Conservation (phyloP, 176 grass and related monocot genomes). For the Avena sativa region DNA sequence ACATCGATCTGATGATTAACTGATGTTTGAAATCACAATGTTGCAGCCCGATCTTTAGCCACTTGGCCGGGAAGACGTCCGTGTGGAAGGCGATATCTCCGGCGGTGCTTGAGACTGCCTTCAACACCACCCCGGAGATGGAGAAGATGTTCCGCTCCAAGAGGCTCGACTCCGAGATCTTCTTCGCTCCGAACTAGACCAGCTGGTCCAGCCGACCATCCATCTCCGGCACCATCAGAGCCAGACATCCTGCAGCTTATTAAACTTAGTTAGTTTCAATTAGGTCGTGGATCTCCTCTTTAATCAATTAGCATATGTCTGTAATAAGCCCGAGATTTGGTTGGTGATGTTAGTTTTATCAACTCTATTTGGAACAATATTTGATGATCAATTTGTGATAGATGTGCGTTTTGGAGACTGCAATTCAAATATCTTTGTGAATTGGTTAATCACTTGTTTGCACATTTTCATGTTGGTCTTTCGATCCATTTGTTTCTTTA, state of each 20-base stretch:
- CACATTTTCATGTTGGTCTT: no score
- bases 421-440: not conserved
- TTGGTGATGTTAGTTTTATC: not conserved
- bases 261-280: not conserved
- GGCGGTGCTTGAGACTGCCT: not conserved
- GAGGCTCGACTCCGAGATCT: constrained; percentile 15
- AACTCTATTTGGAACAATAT: not conserved
- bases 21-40: no score
- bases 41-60: not conserved
- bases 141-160: constrained; percentile 26
- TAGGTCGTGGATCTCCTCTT: not conserved
- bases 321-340: not conserved
- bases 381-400: not conserved
- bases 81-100: not conserved
- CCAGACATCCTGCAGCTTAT: not conserved
- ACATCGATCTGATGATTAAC: no score
- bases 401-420: not conserved
- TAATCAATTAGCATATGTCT: not conserved
- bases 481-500: no score
- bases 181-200: constrained; percentile 11
- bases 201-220: not conserved
- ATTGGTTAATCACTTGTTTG: no score
- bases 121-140: constrained; percentile 4
- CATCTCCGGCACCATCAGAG: not conserved
- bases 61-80: not conserved